A percentile compares a stretch with the other conserved stretches of the same genome.
phyloP scores from a whole-genome alignment of 441 rosid species.

The Corymbia calophylla region DNA sequence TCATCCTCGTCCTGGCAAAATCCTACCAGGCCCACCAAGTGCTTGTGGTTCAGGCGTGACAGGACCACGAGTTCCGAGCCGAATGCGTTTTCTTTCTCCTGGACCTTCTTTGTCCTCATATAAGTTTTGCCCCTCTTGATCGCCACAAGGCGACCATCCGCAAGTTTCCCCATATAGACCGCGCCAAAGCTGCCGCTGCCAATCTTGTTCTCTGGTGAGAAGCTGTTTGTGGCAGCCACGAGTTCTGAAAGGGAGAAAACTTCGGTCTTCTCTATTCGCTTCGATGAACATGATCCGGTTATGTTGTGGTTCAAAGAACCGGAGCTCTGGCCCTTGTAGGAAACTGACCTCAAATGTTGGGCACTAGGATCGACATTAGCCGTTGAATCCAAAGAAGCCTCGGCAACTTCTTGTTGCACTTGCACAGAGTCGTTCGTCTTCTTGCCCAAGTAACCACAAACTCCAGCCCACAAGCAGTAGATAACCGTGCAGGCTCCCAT shows the following conservation, averaged over 20 bases:
- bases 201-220: conserved; percentile 60
- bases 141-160: conserved; percentile 76
- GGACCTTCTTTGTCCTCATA: conserved; percentile 41
- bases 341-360: conserved; percentile 36
- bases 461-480: conserved; percentile 72
- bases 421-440: conserved; percentile 61
- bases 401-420: conserved; percentile 33
- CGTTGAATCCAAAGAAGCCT: conserved; percentile 26
- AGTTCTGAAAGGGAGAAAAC: conserved; percentile 65
- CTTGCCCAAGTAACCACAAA: conserved; percentile 42
- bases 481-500: conserved; percentile 49
- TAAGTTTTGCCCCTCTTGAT: conserved; percentile 65
- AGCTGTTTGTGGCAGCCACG: conserved; percentile 59
- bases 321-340: conserved; percentile 65
- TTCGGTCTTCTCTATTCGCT: conserved; percentile 59
- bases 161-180: conserved; percentile 60
- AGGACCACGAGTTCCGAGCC: conserved; percentile 72
- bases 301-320: conserved; percentile 57
- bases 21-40: conserved; percentile 76
- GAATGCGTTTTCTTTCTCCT: conserved; percentile 83
- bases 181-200: conserved; percentile 83
- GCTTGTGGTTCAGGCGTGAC: conserved; percentile 84
- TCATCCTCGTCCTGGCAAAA: conserved; percentile 83
- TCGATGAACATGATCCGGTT: conserved; percentile 60
- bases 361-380: conserved; percentile 21